Evolutionary conservation across 2,329 filamentous ascomycete genomes (phyloP), one percentile per base, ranked within the genome.

Genomic region (Paramyrothecium roridum): DNA sequence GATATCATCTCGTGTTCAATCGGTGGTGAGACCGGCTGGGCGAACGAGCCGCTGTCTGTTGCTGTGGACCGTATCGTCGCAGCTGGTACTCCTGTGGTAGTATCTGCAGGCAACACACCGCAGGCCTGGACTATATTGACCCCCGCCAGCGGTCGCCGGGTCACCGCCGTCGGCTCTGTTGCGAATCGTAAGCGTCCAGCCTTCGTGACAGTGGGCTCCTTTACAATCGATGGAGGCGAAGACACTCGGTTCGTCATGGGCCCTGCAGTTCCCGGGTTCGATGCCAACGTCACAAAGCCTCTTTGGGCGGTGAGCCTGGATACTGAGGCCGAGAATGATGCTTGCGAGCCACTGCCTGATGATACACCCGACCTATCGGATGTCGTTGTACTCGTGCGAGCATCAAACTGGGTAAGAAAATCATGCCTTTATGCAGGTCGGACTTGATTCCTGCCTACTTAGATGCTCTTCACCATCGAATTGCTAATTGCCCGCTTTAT

Each of bases 1-100:
- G 72, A 82, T 61, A 76, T 83, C 61, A 81, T 83, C 61, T 80
- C 77, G 3, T 73, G 77, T 3, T 80, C 78, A 4, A 76, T 81
- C 47, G 78, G 79, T 23, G 46, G 12, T 13, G 22, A 22, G 16
- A n/a, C 22, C 22, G 46, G 46, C 8, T 48, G 46, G 46, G 19
- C 46, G 20, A n/a, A 16, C 12, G 8, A 21, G 3, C 46, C 46
- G 16, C 16, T 21, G 20, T 21, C 46, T 22, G 22, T 22, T 19
- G 46, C 46, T 8, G 46, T 23, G 12, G 22, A 23, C 46, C 46
- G 46, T 19, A 48, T 48, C 46, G 46, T 48, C 16, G 46, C 16
- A 22, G 22, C 19, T 13, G 46, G 46, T 20, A 19, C 21, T 21
- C 46, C 46, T 13, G 19, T 21, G 8, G 22, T 19, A 13, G 11